Evolutionary conservation across 2,329 filamentous ascomycete species (phyloP).

Genomic region (Cordyceps fumosorosea): DNA sequence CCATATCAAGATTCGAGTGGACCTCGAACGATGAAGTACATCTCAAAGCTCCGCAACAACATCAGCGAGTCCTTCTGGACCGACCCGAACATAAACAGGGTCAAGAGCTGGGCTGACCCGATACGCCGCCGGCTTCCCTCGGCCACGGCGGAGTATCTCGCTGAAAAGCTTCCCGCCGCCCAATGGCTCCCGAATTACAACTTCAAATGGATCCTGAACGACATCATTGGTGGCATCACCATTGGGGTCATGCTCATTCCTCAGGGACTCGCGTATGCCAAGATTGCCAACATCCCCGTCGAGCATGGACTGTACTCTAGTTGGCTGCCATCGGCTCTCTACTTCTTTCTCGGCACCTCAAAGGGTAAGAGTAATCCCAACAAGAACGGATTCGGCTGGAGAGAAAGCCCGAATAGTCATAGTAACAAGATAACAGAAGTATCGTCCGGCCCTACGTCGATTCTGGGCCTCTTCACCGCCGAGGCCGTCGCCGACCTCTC

Average conservation of each 20-base stretch:
- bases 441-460: slow-evolving; percentile 57
- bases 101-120: slow-evolving; percentile 20
- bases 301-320: slow-evolving; percentile 54
- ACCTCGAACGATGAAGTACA: slow-evolving; percentile 16
- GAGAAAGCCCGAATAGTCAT: background rate
- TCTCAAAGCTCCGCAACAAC: slow-evolving; percentile 17
- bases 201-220: slow-evolving; percentile 53
- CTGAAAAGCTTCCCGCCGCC: slow-evolving; percentile 55
- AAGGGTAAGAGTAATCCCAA: slow-evolving; percentile 38
- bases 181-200: slow-evolving; percentile 59
- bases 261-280: slow-evolving; percentile 55
- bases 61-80: slow-evolving; percentile 18
- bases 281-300: slow-evolving; percentile 55
- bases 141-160: slow-evolving; percentile 46
- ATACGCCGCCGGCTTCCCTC: slow-evolving; percentile 36
- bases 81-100: slow-evolving; percentile 23
- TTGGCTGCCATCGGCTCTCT: slow-evolving; percentile 52
- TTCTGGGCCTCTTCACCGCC: slow-evolving; percentile 56
- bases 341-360: slow-evolving; percentile 55
- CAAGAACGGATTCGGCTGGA: too few species aligned
- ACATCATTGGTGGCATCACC: slow-evolving; percentile 55
- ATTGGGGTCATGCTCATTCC: slow-evolving; percentile 55
- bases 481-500: slow-evolving; percentile 50
- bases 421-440: slow-evolving; percentile 37
- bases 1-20: background rate